phyloP scores from a whole-genome alignment of 352 stramenopile genomes.

The Phytophthora litchii region DNA sequence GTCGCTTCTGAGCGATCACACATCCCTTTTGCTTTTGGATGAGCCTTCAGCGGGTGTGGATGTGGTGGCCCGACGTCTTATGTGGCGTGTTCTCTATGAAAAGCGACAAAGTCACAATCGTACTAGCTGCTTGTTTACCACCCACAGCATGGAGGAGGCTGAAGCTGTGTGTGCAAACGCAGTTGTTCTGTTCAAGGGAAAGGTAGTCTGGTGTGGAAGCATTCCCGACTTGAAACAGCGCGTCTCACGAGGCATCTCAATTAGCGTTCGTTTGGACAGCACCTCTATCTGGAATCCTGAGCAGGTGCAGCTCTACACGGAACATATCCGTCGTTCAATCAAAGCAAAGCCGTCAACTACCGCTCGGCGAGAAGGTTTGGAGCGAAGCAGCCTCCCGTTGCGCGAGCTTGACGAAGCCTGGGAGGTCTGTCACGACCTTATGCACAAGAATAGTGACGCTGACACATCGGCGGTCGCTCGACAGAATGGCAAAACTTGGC shows the following conservation, averaged over 20 bases:
- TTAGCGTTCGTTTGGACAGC: conserved; percentile 68
- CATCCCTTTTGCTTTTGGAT: conserved; percentile 74
- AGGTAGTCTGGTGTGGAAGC: conserved; percentile 75
- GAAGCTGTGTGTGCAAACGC: conserved; percentile 85
- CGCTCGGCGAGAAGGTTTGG: conserved; percentile 17
- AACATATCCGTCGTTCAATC: conserved; percentile 44
- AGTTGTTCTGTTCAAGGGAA: conserved; percentile 76
- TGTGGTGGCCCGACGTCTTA: conserved; percentile 75
- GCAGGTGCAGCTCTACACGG: conserved; percentile 46
- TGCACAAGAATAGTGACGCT: conserved; percentile 31
- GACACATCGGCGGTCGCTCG: conserved; percentile 16
- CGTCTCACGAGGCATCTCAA: conserved; percentile 66
- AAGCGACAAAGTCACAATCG: conserved; percentile 52
- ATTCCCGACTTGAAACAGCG: conserved; percentile 84
- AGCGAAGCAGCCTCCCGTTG: conserved; percentile 33
- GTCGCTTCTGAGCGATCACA: conserved; percentile 67
- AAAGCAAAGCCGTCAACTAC: conserved; percentile 16
- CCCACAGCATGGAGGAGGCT: conserved; percentile 87
- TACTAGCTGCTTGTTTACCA: conserved; percentile 83
- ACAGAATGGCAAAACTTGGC: conserved; percentile 47
- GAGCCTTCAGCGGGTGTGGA: conserved; percentile 85
- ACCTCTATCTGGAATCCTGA: conserved; percentile 45
- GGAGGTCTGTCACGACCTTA: conserved; percentile 48
- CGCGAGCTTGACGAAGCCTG: conserved; percentile 59
- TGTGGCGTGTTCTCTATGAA: conserved; percentile 80